Evolutionary conservation across 2,329 filamentous ascomycete species (phyloP).

Genomic region (Pochonia chlamydosporia): DNA sequence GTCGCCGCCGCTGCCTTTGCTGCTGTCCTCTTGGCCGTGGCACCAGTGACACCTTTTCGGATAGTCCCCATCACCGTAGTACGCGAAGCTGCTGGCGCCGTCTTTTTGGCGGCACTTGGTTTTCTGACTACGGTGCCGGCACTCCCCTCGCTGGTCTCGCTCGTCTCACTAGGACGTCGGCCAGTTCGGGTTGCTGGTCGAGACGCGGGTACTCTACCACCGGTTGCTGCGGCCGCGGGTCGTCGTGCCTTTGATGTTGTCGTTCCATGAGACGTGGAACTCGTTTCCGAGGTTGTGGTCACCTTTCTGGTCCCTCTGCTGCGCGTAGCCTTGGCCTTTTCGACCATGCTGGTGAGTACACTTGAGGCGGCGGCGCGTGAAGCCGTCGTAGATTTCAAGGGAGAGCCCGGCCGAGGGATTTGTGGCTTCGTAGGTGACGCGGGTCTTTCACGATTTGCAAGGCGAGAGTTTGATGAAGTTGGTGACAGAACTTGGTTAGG

Average conservation of each 20-base stretch:
- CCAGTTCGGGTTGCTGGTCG: constrained; percentile 40
- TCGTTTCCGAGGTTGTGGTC: constrained; percentile 38
- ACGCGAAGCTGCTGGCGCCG: constrained; percentile 31
- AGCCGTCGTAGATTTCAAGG: constrained; percentile 47
- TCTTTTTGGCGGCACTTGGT: constrained; percentile 29
- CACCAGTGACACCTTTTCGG: constrained; percentile 44
- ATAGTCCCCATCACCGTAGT: constrained; percentile 50
- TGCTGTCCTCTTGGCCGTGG: constrained; percentile 43
- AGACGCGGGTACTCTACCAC: constrained; percentile 24
- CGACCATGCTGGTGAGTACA: constrained; percentile 51
- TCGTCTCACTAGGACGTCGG: constrained; percentile 51
- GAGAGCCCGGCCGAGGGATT: constrained; percentile 54
- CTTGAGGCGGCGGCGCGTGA: constrained; percentile 36
- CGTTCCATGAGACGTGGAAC: constrained; percentile 32
- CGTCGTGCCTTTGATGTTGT: constrained; percentile 26
- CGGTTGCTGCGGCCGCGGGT: constrained; percentile 15
- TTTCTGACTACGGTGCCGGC: constrained; percentile 60
- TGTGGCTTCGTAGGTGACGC: constrained; percentile 51
- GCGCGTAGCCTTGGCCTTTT: constrained; percentile 53
- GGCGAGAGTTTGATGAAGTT: constrained; percentile 73
- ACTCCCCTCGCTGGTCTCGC: constrained; percentile 59
- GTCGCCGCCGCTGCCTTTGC: constrained; percentile 35
- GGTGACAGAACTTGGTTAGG: constrained; percentile 68
- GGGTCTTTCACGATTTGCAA: constrained; percentile 42
- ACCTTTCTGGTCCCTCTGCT: constrained; percentile 41